phyloP scores from a whole-genome alignment of 1,284 basidiomycete genomes.

The Rhodotorula sp. region DNA sequence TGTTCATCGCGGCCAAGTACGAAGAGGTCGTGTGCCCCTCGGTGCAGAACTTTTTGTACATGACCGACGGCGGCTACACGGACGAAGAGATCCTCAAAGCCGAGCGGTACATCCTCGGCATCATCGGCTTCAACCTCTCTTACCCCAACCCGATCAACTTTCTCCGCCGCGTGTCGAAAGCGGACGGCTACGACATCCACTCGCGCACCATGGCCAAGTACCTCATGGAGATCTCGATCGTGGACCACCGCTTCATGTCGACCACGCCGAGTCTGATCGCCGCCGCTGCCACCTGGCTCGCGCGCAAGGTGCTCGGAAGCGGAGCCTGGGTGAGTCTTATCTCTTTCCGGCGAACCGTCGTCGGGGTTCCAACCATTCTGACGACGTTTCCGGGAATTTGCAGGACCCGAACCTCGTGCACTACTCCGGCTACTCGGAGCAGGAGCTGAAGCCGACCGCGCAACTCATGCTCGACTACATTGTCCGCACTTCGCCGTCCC shows the following conservation, averaged over 20 bases:
- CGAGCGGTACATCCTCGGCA: constrained; percentile 88
- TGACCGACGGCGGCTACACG: constrained; percentile 83
- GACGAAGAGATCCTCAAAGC: constrained; percentile 88
- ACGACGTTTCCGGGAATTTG: no score
- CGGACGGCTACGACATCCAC: constrained; percentile 91
- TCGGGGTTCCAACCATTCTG: not conserved
- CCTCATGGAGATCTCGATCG: constrained; percentile 81
- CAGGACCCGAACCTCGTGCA: constrained; percentile 85
- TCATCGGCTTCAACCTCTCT: constrained; percentile 85
- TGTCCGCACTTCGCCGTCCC: constrained; percentile 55
- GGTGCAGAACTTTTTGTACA: constrained; percentile 80
- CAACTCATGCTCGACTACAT: constrained; percentile 93
- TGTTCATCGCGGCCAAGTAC: constrained; percentile 93
- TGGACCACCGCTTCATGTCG: constrained; percentile 81
- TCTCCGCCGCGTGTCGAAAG: constrained; percentile 87
- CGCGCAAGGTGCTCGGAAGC: constrained; percentile 75
- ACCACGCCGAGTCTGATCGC: constrained; percentile 82
- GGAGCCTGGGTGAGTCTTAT: constrained; percentile 73
- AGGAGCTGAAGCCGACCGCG: constrained; percentile 77
- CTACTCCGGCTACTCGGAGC: constrained; percentile 86
- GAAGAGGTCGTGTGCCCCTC: constrained; percentile 94
- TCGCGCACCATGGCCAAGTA: constrained; percentile 90
- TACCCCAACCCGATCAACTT: constrained; percentile 95
- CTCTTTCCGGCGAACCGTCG: no score
- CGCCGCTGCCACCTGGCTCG: constrained; percentile 89